These are phyloP conservation scores for Boletellus ananiceps DNA, from an alignment of 768 basidiomycete genomes.

Conservation along the genomic window DNA sequence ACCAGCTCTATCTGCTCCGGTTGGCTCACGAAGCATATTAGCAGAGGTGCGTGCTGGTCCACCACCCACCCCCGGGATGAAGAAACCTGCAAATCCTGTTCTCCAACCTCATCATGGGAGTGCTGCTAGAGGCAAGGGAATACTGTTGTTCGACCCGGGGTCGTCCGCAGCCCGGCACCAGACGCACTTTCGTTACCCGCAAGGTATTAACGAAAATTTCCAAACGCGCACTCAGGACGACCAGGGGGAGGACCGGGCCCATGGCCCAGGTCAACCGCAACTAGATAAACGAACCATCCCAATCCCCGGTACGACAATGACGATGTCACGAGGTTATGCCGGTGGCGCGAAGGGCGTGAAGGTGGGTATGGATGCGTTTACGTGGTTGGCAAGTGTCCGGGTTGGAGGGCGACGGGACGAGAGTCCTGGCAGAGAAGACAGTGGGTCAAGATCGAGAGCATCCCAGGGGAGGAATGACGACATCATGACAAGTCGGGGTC, in stretches of 20 bases:
- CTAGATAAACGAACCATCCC: slow-evolving; percentile 17
- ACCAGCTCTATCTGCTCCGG: slow-evolving; percentile 59
- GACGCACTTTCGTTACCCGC: slow-evolving; percentile 35
- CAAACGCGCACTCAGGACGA: slow-evolving; percentile 15
- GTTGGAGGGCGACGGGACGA: slow-evolving; percentile 53
- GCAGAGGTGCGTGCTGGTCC: slow-evolving; percentile 64
- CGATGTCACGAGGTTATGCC: slow-evolving; percentile 45
- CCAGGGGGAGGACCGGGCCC: slow-evolving; percentile 8
- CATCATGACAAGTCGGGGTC: slow-evolving; percentile 2
- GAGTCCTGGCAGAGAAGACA: slow-evolving; percentile 49
- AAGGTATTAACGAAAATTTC: slow-evolving; percentile 5
- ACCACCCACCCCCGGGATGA: slow-evolving; percentile 21
- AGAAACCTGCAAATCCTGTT: slow-evolving; percentile 24
- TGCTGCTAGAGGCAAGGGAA: slow-evolving; percentile 30
- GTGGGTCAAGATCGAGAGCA: slow-evolving; percentile 40
- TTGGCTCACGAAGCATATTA: slow-evolving; percentile 62
- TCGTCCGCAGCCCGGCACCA: slow-evolving; percentile 23
- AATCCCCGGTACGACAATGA: slow-evolving; percentile 30
- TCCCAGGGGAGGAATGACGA: slow-evolving; percentile 22
- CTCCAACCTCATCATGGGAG: slow-evolving; percentile 33
- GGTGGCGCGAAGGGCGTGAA: slow-evolving; percentile 46
- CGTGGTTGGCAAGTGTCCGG: slow-evolving; percentile 72
- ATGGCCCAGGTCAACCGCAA: slow-evolving; percentile 3
- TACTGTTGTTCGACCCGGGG: slow-evolving; percentile 32
- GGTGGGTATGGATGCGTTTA: slow-evolving; percentile 66